Percentiles rank a stretch among this genome's conserved stretches.
Conservation (phyloP, 202 grass and related monocot genomes). For the Schoenoplectus triqueter region DNA sequence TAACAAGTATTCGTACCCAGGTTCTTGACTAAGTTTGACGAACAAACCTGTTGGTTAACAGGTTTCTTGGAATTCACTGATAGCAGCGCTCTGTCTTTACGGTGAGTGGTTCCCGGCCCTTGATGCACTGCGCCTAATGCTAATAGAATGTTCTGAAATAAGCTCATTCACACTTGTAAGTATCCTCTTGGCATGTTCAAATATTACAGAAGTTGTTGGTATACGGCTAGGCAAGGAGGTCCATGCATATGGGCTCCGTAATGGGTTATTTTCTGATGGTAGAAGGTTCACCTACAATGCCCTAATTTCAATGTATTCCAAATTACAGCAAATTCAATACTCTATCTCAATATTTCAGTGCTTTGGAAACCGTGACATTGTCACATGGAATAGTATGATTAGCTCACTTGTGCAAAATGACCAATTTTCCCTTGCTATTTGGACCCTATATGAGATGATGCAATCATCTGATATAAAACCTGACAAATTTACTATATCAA, state of each 20-base stretch:
- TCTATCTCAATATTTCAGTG: slow-evolving; percentile 43
- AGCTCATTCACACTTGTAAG: slow-evolving; percentile 89
- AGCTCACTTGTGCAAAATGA: slow-evolving; percentile 68
- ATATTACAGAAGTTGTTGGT: slow-evolving; percentile 38
- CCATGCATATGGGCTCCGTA: slow-evolving; percentile 70
- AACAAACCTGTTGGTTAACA: slow-evolving; percentile 22
- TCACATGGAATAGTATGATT: slow-evolving; percentile 94
- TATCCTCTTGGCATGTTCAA: slow-evolving; percentile 73
- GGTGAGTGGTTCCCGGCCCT: slow-evolving; percentile 53
- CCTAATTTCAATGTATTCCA: slow-evolving; percentile 86
- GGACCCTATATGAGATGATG: slow-evolving; percentile 63
- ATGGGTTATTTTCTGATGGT: slow-evolving; percentile 40
- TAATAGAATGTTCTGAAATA: slow-evolving; percentile 44
- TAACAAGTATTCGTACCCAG: neutral
- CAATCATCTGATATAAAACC: slow-evolving; percentile 51
- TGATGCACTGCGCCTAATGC: slow-evolving; percentile 58
- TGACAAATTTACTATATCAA: slow-evolving; percentile 74
- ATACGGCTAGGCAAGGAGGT: slow-evolving; percentile 61
- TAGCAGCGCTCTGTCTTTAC: slow-evolving; percentile 73
- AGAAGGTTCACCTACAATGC: slow-evolving; percentile 72
- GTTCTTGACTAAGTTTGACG: neutral
- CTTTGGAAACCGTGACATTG: slow-evolving; percentile 40
- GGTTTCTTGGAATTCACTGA: slow-evolving; percentile 79
- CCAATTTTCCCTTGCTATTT: slow-evolving; percentile 48
- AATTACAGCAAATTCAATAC: slow-evolving; percentile 61